Conservation (phyloP, 495 filamentous ascomycete species). For the Hypoxylon fuscum region DNA sequence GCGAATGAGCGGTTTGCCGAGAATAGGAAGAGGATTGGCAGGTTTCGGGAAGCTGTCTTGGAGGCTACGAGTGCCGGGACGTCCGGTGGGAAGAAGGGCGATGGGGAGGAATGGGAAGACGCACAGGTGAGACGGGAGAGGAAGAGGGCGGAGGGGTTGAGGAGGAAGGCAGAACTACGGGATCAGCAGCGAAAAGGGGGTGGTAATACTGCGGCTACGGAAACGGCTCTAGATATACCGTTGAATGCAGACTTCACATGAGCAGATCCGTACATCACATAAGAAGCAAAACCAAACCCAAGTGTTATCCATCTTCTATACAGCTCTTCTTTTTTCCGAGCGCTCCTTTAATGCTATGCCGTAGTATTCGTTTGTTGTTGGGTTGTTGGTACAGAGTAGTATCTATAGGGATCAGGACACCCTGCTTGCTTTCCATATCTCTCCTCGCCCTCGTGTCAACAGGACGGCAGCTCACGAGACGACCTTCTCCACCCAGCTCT, state of each 20-base stretch:
- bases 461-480: conserved; percentile 53
- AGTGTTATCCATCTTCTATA: conserved; percentile 36
- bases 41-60: conserved; percentile 61
- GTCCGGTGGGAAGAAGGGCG: conserved; percentile 31
- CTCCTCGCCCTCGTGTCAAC: neutral
- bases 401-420: neutral
- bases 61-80: conserved; percentile 47
- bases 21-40: conserved; percentile 73
- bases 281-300: too few species aligned
- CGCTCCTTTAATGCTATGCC: conserved; percentile 38
- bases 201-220: neutral
- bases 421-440: neutral
- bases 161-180: conserved; percentile 51
- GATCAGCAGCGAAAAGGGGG: conserved; percentile 9
- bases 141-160: conserved; percentile 69
- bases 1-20: conserved; percentile 80
- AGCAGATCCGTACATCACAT: too few species aligned
- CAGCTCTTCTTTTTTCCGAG: conserved; percentile 32
- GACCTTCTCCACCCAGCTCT: conserved; percentile 85
- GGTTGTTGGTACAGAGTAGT: conserved; percentile 30
- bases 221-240: conserved; percentile 33
- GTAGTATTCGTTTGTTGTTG: conserved; percentile 41
- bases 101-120: conserved; percentile 64
- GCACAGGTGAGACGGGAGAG: conserved; percentile 63
- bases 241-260: conserved; percentile 41